Evolutionary conservation across 1,284 basidiomycete species (phyloP).

Genomic region (Heterobasidion annosum): DNA sequence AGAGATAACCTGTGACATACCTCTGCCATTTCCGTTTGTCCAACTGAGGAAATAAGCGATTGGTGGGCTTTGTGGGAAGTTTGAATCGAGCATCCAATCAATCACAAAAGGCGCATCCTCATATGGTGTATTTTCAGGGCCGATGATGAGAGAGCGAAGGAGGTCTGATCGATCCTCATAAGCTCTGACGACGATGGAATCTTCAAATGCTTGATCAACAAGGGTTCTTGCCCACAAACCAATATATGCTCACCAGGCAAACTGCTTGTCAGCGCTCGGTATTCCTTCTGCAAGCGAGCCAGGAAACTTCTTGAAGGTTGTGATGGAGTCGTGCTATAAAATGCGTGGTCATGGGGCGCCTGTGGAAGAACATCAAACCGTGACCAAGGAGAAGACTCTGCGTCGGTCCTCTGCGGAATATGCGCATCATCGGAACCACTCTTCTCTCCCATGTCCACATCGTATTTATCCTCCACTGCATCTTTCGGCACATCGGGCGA

Average conservation of each 20-base stretch:
- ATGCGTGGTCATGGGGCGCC: constrained; percentile 77
- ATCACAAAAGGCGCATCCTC: constrained; percentile 92
- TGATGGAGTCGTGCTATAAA: constrained; percentile 47
- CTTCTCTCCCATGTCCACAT: constrained; percentile 9
- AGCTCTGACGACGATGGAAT: constrained; percentile 63
- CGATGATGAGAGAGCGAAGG: constrained; percentile 82
- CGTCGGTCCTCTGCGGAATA: constrained; percentile 9
- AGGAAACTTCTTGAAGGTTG: constrained; percentile 70
- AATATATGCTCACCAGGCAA: constrained; percentile 56
- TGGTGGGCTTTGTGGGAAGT: constrained; percentile 83
- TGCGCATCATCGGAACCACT: not conserved
- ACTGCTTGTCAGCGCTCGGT: constrained; percentile 70
- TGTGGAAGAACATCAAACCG: constrained; percentile 71
- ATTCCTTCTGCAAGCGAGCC: constrained; percentile 73
- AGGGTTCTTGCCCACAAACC: not conserved
- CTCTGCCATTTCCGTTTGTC: constrained; percentile 90
- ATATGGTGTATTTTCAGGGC: constrained; percentile 90
- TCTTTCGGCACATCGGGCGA: constrained; percentile 20
- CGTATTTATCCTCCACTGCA: constrained; percentile 15
- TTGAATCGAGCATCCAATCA: constrained; percentile 85
- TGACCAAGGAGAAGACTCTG: constrained; percentile 45
- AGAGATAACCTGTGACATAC: constrained; percentile 27
- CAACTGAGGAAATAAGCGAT: constrained; percentile 87
- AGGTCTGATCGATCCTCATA: constrained; percentile 83
- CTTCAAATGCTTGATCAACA: constrained; percentile 22